Conservation (phyloP, 257 asterid species). For the Solanum appendiculatum region DNA sequence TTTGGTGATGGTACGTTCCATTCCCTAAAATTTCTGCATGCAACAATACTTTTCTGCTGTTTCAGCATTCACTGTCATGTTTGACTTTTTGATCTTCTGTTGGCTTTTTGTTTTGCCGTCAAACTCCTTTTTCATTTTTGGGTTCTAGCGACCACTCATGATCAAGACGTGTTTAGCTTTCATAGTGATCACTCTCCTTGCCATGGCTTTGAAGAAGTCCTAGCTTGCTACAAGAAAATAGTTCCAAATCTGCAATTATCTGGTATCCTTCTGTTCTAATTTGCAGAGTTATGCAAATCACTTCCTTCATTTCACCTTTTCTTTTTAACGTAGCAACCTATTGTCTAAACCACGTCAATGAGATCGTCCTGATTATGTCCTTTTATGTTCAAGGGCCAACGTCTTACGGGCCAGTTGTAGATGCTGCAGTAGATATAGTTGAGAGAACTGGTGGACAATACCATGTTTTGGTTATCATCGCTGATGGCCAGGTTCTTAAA, state of each 20-base stretch:
- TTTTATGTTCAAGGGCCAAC: conserved; percentile 56
- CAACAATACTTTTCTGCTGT: not conserved
- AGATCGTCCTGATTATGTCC: not conserved
- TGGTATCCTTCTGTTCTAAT: conserved; percentile 23
- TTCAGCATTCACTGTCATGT: not conserved
- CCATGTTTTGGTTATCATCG: conserved; percentile 78
- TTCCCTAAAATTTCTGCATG: not conserved
- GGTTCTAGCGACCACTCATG: conserved; percentile 53
- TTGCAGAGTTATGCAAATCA: not conserved
- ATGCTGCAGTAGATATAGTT: conserved; percentile 79
- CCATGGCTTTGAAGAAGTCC: conserved; percentile 83
- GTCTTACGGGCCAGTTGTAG: conserved; percentile 71
- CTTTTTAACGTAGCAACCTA: not conserved
- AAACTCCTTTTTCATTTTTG: not conserved
- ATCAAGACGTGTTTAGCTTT: conserved; percentile 70
- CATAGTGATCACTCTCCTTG: conserved; percentile 73
- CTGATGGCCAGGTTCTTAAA: conserved; percentile 70
- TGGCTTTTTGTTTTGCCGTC: not conserved
- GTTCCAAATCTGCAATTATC: conserved; percentile 54
- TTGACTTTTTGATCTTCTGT: not conserved
- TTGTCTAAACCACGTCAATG: not conserved
- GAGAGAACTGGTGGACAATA: conserved; percentile 78
- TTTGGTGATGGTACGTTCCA: conserved; percentile 73
- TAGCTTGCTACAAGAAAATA: conserved; percentile 62
- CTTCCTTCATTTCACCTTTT: not conserved